phyloP scores from a whole-genome alignment of 2,329 filamentous ascomycete genomes.

The Albophoma yamanashiensis region DNA sequence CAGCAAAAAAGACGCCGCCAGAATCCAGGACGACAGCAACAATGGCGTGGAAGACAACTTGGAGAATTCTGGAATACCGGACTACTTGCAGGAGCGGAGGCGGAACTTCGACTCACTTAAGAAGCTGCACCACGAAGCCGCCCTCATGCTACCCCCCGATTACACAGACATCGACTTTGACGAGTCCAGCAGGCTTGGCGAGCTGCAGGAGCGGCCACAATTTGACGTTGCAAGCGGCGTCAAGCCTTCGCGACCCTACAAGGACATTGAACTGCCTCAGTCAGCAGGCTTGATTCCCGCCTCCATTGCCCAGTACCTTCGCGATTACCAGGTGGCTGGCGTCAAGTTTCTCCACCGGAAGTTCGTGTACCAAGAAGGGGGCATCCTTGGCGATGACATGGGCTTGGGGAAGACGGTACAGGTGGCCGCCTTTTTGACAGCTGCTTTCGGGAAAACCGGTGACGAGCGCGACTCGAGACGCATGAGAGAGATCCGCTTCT shows the following conservation, averaged over 20 bases:
- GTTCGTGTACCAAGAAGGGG: conserved; percentile 86
- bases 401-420: conserved; percentile 95
- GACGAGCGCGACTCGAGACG: conserved; percentile 77
- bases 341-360: conserved; percentile 76
- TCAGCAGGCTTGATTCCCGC: conserved; percentile 79
- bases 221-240: conserved; percentile 46
- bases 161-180: conserved; percentile 67
- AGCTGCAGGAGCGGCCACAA: conserved; percentile 55
- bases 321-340: conserved; percentile 84
- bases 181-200: conserved; percentile 19
- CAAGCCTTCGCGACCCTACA: conserved; percentile 57
- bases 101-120: conserved; percentile 55
- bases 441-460: conserved; percentile 87
- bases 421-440: conserved; percentile 83
- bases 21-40: conserved; percentile 16
- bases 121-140: conserved; percentile 51
- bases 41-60: conserved; percentile 30
- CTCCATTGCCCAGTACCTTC: conserved; percentile 80
- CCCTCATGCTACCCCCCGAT: conserved; percentile 65
- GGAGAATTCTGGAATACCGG: conserved; percentile 53
- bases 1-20: conserved; percentile 12
- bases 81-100: conserved; percentile 61
- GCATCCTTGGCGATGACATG: conserved; percentile 94
- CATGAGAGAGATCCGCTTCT: conserved; percentile 73
- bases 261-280: conserved; percentile 63